Percentiles rank a stretch among this genome's conserved stretches.
Evolutionary conservation across 1,139 yeast genomes (phyloP).

Genomic region (Candida gigantensis): DNA sequence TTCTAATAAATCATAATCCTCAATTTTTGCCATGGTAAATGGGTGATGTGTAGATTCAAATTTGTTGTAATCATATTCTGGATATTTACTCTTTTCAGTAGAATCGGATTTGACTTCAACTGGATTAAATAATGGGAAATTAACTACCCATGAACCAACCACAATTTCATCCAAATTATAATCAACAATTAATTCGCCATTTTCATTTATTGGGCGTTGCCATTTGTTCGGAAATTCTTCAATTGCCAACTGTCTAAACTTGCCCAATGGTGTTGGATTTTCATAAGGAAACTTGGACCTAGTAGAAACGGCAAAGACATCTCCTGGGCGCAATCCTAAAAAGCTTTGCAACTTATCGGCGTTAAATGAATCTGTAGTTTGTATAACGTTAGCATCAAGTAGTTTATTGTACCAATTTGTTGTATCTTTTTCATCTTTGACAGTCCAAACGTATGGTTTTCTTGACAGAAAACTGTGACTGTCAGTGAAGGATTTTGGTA

Average conservation of each 20-base stretch:
- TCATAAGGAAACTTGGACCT: conserved; percentile 72
- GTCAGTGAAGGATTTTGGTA: conserved; percentile 40
- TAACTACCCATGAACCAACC: conserved; percentile 83
- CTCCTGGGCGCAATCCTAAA: conserved; percentile 61
- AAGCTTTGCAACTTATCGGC: conserved; percentile 24
- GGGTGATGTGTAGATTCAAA: conserved; percentile 91
- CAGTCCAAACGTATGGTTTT: conserved; percentile 57
- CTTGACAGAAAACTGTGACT: conserved; percentile 54
- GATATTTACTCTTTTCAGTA: conserved; percentile 43
- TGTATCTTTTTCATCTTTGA: conserved; percentile 40
- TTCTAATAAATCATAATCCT: conserved; percentile 60
- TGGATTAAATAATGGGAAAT: conserved; percentile 90
- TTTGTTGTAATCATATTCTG: conserved; percentile 51
- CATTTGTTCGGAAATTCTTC: conserved; percentile 52
- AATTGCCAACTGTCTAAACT: conserved; percentile 74
- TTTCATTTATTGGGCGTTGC: conserved; percentile 42
- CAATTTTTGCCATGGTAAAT: conserved; percentile 83
- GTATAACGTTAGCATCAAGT: conserved; percentile 32
- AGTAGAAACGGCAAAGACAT: conserved; percentile 71
- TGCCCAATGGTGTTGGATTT: conserved; percentile 94
- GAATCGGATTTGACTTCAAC: conserved; percentile 43
- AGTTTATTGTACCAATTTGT: conserved; percentile 45
- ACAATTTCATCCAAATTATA: conserved; percentile 33
- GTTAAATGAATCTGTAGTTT: conserved; percentile 17
- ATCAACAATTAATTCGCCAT: conserved; percentile 17